Percentiles rank a stretch among this genome's conserved stretches.
Evolutionary conservation across 192 early-diverging fungal genomes (phyloP).

Genomic region (Umbelopsis isabellina): DNA sequence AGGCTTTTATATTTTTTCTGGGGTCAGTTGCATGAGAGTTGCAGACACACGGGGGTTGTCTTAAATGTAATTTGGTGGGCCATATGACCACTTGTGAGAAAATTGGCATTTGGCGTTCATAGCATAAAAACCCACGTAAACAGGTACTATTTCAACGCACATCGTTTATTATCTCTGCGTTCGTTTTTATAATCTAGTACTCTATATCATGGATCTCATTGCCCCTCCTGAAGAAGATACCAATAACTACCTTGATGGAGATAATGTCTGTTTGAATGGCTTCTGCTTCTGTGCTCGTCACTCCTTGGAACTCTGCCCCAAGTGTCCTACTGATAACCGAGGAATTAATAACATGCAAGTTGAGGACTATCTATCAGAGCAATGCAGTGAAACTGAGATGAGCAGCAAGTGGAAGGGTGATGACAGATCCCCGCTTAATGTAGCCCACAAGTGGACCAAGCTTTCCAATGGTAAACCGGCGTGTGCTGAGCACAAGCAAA

Average conservation of each 20-base stretch:
- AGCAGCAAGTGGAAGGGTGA: conserved; percentile 38
- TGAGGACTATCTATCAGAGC: conserved; percentile 30
- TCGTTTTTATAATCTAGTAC: not conserved
- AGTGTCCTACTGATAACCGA: conserved; percentile 41
- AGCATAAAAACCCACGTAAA: not conserved
- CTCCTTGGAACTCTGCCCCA: conserved; percentile 34
- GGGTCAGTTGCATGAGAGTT: not conserved
- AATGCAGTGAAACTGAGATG: conserved; percentile 31
- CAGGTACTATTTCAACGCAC: not conserved
- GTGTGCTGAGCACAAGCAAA: conserved; percentile 32
- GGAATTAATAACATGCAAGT: conserved; percentile 33
- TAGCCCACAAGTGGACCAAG: conserved; percentile 30
- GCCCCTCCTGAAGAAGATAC: conserved; percentile 24
- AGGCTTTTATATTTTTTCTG: not conserved
- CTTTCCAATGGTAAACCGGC: conserved; percentile 36
- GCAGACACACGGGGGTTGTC: conserved; percentile 4
- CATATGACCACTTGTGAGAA: conserved; percentile 23
- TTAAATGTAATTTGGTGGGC: not conserved
- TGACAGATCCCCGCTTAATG: conserved; percentile 32
- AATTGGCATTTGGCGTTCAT: not conserved
- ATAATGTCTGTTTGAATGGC: conserved; percentile 36
- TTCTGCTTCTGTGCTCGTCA: conserved; percentile 43
- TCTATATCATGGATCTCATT: conserved; percentile 29
- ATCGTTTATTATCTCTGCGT: not conserved
- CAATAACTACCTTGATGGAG: conserved; percentile 30